A percentile compares a stretch with the other conserved stretches of the same genome.
Evolutionary conservation across 495 filamentous ascomycete species (phyloP).

Genomic region (Diplogelasinospora grovesii): DNA sequence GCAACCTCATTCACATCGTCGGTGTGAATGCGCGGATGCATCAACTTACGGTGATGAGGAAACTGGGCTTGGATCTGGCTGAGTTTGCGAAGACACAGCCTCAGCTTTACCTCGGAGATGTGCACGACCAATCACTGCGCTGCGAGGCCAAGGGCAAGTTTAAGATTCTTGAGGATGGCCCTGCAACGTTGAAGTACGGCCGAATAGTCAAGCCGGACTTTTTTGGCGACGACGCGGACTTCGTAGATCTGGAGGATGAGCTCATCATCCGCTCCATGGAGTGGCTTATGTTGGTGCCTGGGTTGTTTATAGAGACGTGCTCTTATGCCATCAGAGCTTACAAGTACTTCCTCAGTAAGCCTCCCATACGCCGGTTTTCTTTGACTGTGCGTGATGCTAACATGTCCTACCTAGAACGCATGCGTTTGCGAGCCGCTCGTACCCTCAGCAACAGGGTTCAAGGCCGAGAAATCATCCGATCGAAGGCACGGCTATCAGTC

Average conservation of each 20-base stretch:
- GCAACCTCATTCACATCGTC: conserved; percentile 50
- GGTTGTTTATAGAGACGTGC: conserved; percentile 66
- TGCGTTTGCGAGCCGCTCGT: conserved; percentile 59
- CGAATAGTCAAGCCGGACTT: conserved; percentile 53
- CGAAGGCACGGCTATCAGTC: conserved; percentile 25
- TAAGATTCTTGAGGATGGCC: conserved; percentile 41
- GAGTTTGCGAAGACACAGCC: conserved; percentile 50
- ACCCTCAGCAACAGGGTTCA: conserved; percentile 47
- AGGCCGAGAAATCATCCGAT: conserved; percentile 35
- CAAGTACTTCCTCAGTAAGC: conserved; percentile 66
- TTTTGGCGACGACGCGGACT: conserved; percentile 54
- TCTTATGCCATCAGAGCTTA: conserved; percentile 59
- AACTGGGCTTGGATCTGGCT: conserved; percentile 43
- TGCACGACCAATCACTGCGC: conserved; percentile 15
- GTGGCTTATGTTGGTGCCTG: conserved; percentile 72
- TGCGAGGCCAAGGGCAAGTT: conserved; percentile 36
- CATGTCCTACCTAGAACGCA: conserved; percentile 32
- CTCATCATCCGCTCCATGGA: conserved; percentile 71
- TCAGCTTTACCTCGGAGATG: conserved; percentile 44
- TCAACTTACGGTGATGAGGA: conserved; percentile 57
- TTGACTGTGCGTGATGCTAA: conserved; percentile 27
- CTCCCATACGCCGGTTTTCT: too few relatives aligned
- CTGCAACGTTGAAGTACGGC: conserved; percentile 39
- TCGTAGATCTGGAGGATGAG: conserved; percentile 50
- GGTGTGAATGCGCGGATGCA: conserved; percentile 39